Evolutionary conservation across 768 basidiomycete species (phyloP).

Genomic region (Lactarius sp.): DNA sequence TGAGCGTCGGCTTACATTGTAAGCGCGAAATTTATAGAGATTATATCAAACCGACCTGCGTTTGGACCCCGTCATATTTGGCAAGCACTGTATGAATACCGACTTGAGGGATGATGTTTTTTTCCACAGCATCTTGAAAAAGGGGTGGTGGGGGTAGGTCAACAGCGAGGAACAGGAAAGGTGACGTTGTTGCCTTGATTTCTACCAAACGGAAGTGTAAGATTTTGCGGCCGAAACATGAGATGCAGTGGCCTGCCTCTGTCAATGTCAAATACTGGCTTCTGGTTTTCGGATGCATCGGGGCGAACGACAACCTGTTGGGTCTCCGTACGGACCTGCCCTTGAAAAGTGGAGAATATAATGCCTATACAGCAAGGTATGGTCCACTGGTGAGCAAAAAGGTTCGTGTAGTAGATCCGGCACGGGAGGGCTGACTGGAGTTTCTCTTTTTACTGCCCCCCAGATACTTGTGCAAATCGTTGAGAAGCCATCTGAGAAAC

Average conservation of each 20-base stretch:
- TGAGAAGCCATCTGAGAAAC: constrained; percentile 93
- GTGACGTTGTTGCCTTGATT: constrained; percentile 77
- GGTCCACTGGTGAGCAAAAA: neutral
- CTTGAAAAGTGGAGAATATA: constrained; percentile 92
- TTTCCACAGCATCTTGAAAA: constrained; percentile 93
- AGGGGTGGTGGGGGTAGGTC: constrained; percentile 97
- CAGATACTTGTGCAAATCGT: constrained; percentile 86
- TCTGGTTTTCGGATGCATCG: constrained; percentile 67
- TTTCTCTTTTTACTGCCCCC: constrained; percentile 91
- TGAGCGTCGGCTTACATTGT: constrained; percentile 30
- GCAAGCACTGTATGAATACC: constrained; percentile 83
- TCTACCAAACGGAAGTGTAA: constrained; percentile 43
- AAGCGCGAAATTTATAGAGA: constrained; percentile 15
- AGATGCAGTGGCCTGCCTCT: constrained; percentile 54
- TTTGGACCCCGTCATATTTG: constrained; percentile 90
- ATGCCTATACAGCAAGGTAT: constrained; percentile 49
- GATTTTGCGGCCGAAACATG: neutral
- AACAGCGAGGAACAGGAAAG: constrained; percentile 93
- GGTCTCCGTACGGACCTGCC: constrained; percentile 86
- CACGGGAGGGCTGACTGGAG: constrained; percentile 60
- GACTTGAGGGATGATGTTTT: constrained; percentile 99
- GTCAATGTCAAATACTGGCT: constrained; percentile 90
- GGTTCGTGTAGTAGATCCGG: neutral
- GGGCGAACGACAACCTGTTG: constrained; percentile 88
- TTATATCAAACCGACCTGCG: constrained; percentile 53